These are phyloP conservation scores for Phytopythium kandeliae DNA, from an alignment of 352 stramenopile genomes.

Conservation along the genomic window DNA sequence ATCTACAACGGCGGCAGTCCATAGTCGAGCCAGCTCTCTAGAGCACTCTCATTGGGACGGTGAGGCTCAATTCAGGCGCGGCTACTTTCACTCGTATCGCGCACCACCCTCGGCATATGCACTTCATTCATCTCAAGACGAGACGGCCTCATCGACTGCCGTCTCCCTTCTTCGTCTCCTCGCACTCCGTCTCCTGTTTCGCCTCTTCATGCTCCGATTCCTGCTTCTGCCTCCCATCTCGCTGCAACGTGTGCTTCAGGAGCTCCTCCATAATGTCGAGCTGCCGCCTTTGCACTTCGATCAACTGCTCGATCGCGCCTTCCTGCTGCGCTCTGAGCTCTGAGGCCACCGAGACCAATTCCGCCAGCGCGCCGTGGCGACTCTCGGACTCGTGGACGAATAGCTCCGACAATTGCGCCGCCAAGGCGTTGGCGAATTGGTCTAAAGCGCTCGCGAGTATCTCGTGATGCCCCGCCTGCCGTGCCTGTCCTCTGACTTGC, in stretches of 20 bases:
- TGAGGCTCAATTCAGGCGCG: too few relatives aligned
- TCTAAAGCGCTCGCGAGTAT: conserved; percentile 55
- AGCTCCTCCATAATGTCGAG: conserved; percentile 59
- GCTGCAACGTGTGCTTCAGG: conserved; percentile 40
- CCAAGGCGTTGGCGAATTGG: conserved; percentile 52
- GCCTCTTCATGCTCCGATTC: too few relatives aligned
- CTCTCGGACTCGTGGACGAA: conserved; percentile 22
- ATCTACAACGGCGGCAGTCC: too few relatives aligned
- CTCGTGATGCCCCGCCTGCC: conserved; percentile 56
- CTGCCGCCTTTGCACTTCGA: conserved; percentile 62
- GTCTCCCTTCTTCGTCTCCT: too few relatives aligned
- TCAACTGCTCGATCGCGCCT: conserved; percentile 34
- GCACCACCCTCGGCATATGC: too few relatives aligned
- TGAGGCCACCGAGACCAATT: conserved; percentile 40
- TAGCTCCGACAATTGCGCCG: conserved; percentile 40
- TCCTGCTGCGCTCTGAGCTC: conserved; percentile 48
- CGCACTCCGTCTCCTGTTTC: too few relatives aligned
- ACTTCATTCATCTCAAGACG: too few relatives aligned
- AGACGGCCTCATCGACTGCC: too few relatives aligned
- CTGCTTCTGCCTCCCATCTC: conserved; percentile 11
- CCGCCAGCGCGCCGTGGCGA: conserved; percentile 20
- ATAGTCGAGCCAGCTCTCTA: too few relatives aligned
- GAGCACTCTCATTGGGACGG: too few relatives aligned
- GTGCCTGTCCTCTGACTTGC: conserved; percentile 30
- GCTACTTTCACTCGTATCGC: too few relatives aligned